Evolutionary conservation across 1,284 basidiomycete species (phyloP).

Genomic region (Trichosporon coremiiforme): DNA sequence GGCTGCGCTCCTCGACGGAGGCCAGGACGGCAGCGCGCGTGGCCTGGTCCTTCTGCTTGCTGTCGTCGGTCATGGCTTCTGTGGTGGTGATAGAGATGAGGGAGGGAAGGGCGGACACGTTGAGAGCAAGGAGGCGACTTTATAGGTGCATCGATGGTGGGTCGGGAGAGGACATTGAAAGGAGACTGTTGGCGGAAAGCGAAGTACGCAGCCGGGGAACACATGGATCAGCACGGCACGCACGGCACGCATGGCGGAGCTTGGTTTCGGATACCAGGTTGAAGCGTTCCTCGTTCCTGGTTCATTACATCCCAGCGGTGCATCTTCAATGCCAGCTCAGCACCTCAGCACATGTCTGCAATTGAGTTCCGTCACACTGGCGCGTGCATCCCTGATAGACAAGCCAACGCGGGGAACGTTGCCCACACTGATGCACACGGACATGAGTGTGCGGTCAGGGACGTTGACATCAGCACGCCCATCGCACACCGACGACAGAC

Average conservation of each 20-base stretch:
- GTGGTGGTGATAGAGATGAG: background rate
- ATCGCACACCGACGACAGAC: background rate
- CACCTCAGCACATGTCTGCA: background rate
- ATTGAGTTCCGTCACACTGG: background rate
- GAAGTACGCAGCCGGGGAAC: background rate
- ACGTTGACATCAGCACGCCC: background rate
- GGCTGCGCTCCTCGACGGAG: constrained; percentile 25
- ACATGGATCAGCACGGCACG: background rate
- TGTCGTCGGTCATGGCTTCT: background rate
- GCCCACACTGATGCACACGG: background rate
- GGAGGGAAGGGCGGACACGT: background rate
- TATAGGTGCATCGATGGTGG: background rate
- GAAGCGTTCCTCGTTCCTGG: background rate
- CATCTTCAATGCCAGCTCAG: background rate
- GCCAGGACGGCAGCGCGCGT: constrained; percentile 16
- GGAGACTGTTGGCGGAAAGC: background rate
- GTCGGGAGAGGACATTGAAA: too few relatives aligned
- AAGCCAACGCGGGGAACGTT: background rate
- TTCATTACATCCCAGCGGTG: too few relatives aligned
- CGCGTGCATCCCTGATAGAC: background rate
- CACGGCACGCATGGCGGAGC: background rate
- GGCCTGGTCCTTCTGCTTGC: background rate
- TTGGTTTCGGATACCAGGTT: constrained; percentile 1
- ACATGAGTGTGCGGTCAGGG: background rate
- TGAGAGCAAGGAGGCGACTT: background rate